Evolutionary conservation across 2,329 filamentous ascomycete genomes (phyloP).

Genomic region (Pseudonectria buxi): DNA sequence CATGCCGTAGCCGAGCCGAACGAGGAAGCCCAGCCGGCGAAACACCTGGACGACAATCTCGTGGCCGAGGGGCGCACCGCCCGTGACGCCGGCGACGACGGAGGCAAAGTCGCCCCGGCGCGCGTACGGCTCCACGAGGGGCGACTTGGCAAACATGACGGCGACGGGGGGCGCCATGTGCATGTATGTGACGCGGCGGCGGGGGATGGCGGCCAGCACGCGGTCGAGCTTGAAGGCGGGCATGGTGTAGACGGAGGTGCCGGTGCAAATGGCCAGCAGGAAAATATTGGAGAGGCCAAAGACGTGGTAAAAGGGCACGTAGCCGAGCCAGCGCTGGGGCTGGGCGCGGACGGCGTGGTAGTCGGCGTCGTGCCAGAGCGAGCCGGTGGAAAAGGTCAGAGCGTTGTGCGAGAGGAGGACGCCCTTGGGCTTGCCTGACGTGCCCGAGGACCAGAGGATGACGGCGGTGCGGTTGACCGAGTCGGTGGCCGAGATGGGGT

Average conservation of each 20-base stretch:
- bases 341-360: slow-evolving; percentile 26
- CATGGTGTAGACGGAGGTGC: slow-evolving; percentile 62
- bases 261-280: slow-evolving; percentile 46
- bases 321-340: slow-evolving; percentile 46
- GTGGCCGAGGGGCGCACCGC: slow-evolving; percentile 56
- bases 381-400: slow-evolving; percentile 49
- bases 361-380: slow-evolving; percentile 44
- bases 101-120: slow-evolving; percentile 45
- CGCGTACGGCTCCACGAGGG: slow-evolving; percentile 55
- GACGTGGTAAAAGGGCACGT: slow-evolving; percentile 65
- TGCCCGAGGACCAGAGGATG: slow-evolving; percentile 48
- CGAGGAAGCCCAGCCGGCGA: slow-evolving; percentile 46
- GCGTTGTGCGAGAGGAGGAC: slow-evolving; percentile 66
- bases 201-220: slow-evolving; percentile 55
- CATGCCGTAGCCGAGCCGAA: slow-evolving; percentile 65
- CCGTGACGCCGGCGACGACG: slow-evolving; percentile 47
- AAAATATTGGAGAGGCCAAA: slow-evolving; percentile 53
- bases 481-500: slow-evolving; percentile 27
- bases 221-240: slow-evolving; percentile 59
- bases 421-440: slow-evolving; percentile 68
- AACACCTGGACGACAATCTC: slow-evolving; percentile 54
- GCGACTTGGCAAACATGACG: slow-evolving; percentile 63
- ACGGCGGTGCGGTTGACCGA: slow-evolving; percentile 49
- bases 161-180: slow-evolving; percentile 64
- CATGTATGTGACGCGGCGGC: slow-evolving; percentile 57